Percentiles rank a stretch among this genome's conserved stretches.
Evolutionary conservation across 2,329 filamentous ascomycete genomes (phyloP).

Genomic region (Ceratocystis ficicola): DNA sequence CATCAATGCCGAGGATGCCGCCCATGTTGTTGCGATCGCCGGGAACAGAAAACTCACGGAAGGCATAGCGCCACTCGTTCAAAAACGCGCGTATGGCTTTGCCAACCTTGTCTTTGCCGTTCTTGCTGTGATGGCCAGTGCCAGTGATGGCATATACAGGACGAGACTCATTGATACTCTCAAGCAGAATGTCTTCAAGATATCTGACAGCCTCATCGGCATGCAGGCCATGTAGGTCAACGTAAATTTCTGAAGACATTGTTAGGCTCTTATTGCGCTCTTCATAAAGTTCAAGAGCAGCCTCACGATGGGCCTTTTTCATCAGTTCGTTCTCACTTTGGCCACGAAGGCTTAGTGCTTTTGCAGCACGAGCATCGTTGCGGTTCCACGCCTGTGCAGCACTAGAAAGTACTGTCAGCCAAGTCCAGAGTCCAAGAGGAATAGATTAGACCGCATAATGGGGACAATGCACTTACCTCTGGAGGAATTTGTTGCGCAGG

Average conservation of each 20-base stretch:
- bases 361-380: conserved; percentile 90
- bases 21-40: conserved; percentile 78
- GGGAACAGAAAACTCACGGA: conserved; percentile 89
- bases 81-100: conserved; percentile 84
- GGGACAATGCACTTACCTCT: conserved; percentile 52
- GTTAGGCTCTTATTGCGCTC: conserved; percentile 66
- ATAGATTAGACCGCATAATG: not conserved
- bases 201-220: conserved; percentile 95
- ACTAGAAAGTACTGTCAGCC: conserved; percentile 35
- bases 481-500: conserved; percentile 89
- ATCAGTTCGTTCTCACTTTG: conserved; percentile 96
- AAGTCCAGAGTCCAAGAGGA: too few species aligned
- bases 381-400: conserved; percentile 98
- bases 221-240: conserved; percentile 96
- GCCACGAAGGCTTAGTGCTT: conserved; percentile 82
- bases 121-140: conserved; percentile 94
- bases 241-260: conserved; percentile 63
- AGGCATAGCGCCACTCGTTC: conserved; percentile 91
- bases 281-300: conserved; percentile 82
- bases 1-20: conserved; percentile 59
- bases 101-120: conserved; percentile 96
- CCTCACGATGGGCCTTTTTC: conserved; percentile 92
- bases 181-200: conserved; percentile 72
- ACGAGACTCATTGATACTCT: conserved; percentile 59
- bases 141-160: conserved; percentile 94